A percentile compares a stretch with the other conserved stretches of the same genome.
Evolutionary conservation across 345 rosid genomes (phyloP).

Genomic region (Hibiscus mutabilis): DNA sequence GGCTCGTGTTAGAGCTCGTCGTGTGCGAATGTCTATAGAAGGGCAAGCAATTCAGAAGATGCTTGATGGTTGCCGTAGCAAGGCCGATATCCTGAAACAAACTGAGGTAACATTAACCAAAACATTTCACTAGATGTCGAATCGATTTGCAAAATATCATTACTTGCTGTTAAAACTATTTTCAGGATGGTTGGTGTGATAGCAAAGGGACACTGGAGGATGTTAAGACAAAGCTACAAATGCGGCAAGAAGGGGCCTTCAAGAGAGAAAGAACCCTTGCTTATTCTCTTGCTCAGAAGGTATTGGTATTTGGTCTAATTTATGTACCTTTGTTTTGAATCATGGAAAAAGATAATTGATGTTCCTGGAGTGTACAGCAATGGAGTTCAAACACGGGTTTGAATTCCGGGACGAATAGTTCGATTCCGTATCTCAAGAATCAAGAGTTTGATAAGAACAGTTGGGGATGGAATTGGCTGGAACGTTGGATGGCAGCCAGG

Average conservation of each 20-base stretch:
- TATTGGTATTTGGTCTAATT: conserved; percentile 14
- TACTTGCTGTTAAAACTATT: neutral
- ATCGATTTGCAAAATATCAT: neutral
- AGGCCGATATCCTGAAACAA: conserved; percentile 60
- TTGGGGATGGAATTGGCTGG: conserved; percentile 99
- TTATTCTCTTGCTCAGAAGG: conserved; percentile 87
- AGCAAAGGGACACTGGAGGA: conserved; percentile 82
- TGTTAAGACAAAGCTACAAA: conserved; percentile 61
- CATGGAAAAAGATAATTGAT: neutral
- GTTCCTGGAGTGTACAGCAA: conserved; percentile 41
- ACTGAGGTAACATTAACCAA: conserved; percentile 53
- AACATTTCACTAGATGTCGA: neutral
- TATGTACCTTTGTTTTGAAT: neutral
- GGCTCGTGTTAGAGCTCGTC: conserved; percentile 88
- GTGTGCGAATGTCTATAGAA: conserved; percentile 72
- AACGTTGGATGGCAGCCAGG: conserved; percentile 97
- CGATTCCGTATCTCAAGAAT: conserved; percentile 34
- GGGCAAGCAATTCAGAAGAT: conserved; percentile 78
- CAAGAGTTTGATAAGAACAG: conserved; percentile 65
- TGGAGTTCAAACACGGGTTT: conserved; percentile 54
- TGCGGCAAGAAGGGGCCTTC: conserved; percentile 87
- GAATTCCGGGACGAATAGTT: conserved; percentile 17
- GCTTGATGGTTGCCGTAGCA: conserved; percentile 48
- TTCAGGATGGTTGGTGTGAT: conserved; percentile 94
- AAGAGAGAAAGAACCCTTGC: conserved; percentile 93